Evolutionary conservation across 768 basidiomycete genomes (phyloP), one percentile per base, ranked within the genome.

Genomic region (Lactarius trivialis): DNA sequence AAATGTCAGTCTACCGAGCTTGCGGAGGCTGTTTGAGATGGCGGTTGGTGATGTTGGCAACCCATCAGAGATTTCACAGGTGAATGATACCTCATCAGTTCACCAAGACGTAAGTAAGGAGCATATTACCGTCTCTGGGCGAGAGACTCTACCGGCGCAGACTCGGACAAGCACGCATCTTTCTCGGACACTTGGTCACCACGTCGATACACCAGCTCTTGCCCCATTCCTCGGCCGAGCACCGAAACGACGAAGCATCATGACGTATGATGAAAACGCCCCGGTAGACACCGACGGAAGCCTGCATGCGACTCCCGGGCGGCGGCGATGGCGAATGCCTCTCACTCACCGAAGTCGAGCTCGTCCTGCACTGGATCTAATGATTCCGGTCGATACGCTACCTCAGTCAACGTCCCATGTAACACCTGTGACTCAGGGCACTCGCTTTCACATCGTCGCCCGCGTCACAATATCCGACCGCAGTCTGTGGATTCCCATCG

Each of bases 141-240:
- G 53, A 61, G 55, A 53, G 45, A 57, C 21, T 41, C 59, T 51
- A 45, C 59, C 48, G 32, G 19, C 17, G 24, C 36, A 45, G 8
- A 21, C 59, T 32, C 32, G 41, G 28, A 28, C 64, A 21, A 76
- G 74, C 32, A 76, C 77, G 7, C 73, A 78, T n/a, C 65, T 82
- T 28, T 76, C 79, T 9, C 74, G 76, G 50, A 80, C 80, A 8
- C 74, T 82, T 12, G 81, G 82, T 28, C 72, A 78, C 64, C 81
- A 83, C 57, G 73, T 71, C n/a, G 81, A 82, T 58, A 77, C 80
- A 8, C 78, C 81, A 30, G 77, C 78, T 1, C 75, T 82, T 21
- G 81, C 81, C 14, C 78, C 74, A 6, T 82, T 82, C 67, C 75
- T 82, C 34, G 80, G 81, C 8, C 75, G 76, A 57, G 70, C 71